phyloP scores from a whole-genome alignment of 768 basidiomycete species.

The Pluteus cervinus region DNA sequence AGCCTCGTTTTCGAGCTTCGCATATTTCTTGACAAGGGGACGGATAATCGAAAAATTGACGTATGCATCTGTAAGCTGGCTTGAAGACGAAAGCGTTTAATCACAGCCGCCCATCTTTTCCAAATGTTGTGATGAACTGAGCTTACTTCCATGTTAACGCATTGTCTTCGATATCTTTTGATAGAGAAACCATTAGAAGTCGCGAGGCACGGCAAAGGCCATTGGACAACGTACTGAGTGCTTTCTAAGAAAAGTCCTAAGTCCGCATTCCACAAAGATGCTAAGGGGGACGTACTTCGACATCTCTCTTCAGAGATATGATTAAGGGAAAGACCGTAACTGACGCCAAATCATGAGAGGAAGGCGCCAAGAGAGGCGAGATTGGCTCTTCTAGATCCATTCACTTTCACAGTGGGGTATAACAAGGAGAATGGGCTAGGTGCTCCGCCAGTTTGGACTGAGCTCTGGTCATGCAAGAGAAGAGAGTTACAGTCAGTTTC shows the following conservation, averaged over 20 bases:
- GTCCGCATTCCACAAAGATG: too few species aligned
- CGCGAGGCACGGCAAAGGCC: conserved; percentile 4
- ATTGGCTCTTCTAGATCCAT: conserved; percentile 41
- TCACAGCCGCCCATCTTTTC: too few species aligned
- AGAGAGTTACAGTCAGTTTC: too few species aligned
- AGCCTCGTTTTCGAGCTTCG: conserved; percentile 66
- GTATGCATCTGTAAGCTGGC: conserved; percentile 78
- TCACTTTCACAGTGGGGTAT: too few species aligned
- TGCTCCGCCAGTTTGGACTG: too few species aligned
- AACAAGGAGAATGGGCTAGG: too few species aligned
- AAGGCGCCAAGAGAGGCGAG: conserved; percentile 40
- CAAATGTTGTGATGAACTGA: conserved; percentile 4
- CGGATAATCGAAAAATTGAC: conserved; percentile 79
- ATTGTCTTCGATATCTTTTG: conserved; percentile 44
- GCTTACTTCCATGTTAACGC: conserved; percentile 75
- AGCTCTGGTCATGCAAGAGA: too few species aligned
- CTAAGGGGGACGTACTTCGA: conserved; percentile 7
- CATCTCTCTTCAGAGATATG: conserved; percentile 1
- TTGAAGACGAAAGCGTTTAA: conserved; percentile 18
- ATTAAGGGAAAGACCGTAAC: conserved; percentile 78
- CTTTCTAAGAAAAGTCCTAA: conserved; percentile 32
- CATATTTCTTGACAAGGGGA: conserved; percentile 74
- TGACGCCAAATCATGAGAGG: conserved; percentile 48
- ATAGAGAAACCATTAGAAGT: conserved; percentile 11
- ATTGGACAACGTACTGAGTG: conserved; percentile 32